Conservation (phyloP, 108 stramenopile genomes). For the Nitzschia sp. region DNA sequence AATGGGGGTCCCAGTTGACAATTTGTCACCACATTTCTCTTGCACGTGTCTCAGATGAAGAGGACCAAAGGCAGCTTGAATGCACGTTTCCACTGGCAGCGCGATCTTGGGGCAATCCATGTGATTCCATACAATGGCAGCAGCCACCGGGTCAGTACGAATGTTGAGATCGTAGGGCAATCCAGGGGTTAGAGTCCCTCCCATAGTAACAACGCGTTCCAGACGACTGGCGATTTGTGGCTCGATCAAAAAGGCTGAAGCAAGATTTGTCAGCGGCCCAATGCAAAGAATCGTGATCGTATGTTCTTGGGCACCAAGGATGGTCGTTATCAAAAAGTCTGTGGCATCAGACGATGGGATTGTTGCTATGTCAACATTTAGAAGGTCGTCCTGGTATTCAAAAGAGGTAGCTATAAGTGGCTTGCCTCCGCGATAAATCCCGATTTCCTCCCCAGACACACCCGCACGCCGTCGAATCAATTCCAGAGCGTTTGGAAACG, state of each 20-base stretch:
- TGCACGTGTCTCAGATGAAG: neutral
- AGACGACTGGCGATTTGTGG: neutral
- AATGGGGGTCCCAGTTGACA: neutral
- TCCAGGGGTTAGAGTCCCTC: conserved; percentile 16
- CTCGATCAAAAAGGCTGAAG: conserved; percentile 11
- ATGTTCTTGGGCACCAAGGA: neutral
- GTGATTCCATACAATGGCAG: neutral
- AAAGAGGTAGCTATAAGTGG: conserved; percentile 15
- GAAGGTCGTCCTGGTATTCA: neutral
- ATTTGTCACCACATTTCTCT: neutral
- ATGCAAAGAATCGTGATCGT: conserved; percentile 22
- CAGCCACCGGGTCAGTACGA: conserved; percentile 18
- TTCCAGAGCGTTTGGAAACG: conserved; percentile 11
- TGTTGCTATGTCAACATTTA: neutral
- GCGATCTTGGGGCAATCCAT: conserved; percentile 19
- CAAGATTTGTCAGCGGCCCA: conserved; percentile 33
- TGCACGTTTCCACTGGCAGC: conserved; percentile 11
- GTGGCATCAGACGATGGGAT: neutral
- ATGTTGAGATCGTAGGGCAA: conserved; percentile 31
- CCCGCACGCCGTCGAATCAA: neutral
- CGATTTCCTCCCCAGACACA: neutral
- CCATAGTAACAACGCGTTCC: conserved; percentile 25
- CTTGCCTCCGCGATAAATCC: conserved; percentile 1
- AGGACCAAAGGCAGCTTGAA: conserved; percentile 2
- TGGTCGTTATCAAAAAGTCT: neutral